Evolutionary conservation across 2,329 filamentous ascomycete species (phyloP), one percentile per base, ranked within the genome.

Genomic region (Xylaria multiplex): DNA sequence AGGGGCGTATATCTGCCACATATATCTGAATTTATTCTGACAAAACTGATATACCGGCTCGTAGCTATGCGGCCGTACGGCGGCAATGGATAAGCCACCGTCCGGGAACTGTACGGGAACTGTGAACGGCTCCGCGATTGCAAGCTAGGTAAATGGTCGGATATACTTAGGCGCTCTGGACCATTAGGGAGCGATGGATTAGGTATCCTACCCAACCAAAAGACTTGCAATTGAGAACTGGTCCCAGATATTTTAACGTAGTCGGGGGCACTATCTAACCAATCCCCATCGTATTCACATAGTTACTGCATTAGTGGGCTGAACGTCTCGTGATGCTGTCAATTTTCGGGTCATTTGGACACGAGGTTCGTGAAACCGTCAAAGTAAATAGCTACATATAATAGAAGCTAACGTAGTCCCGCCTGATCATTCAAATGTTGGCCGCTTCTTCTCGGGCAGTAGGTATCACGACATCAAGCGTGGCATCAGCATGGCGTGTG

Each of bases 51-150:
- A 37, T 6, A 30, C 9, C 45, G n/a, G 13, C 16, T 43, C n/a
- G 13, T 32, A 40, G 42, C 53, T 27, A 53, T 19, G 27, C 14
- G 6, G 14, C n/a, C 13, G 6, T 13, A n/a, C n/a, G 11, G n/a
- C n/a, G 42, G 48, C 19, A 13, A 22, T 19, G 30, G 24, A 49
- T 19, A 7, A 16, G 43, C 14, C 27, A 55, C 48, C 9, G 52
- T 56, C 46, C 24, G 56, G 45, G 16, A 57, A 67, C 65, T 67
- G 65, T 62, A 58, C 62, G 62, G 65, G 43, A 67, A 67, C 65
- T 67, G 62, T 67, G 57, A 35, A 24, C 11, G 62, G 54, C 57
- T 50, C 65, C 56, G 37, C 60, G 61, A 43, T 52, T 8, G 22
- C 22, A 27, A 49, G 14, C 56, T 64, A 57, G 45, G n/a, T 6